phyloP scores from a whole-genome alignment of 352 stramenopile genomes.

The Phytophthora syringae region DNA sequence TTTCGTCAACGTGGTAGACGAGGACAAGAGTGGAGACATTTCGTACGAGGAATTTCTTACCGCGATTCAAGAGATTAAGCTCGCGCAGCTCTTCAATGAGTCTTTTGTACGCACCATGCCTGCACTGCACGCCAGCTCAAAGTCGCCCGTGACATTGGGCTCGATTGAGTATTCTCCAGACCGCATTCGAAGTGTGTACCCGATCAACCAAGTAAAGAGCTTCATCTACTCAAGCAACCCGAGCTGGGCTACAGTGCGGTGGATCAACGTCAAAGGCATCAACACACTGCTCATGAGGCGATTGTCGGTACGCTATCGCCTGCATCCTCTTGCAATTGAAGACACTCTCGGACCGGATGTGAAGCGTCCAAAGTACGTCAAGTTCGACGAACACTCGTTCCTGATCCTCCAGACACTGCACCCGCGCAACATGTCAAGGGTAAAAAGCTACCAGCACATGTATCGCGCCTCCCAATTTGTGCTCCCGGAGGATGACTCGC shows the following conservation, averaged over 20 bases:
- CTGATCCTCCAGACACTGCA: slow-evolving; percentile 76
- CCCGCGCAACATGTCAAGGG: slow-evolving; percentile 51
- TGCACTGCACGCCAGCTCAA: slow-evolving; percentile 30
- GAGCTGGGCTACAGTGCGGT: slow-evolving; percentile 74
- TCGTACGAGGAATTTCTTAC: slow-evolving; percentile 87
- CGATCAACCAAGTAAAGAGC: slow-evolving; percentile 70
- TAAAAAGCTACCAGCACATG: slow-evolving; percentile 78
- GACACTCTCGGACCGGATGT: slow-evolving; percentile 81
- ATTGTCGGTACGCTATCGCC: slow-evolving; percentile 82
- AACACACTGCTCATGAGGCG: slow-evolving; percentile 70
- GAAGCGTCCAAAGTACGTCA: slow-evolving; percentile 85
- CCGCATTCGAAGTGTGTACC: slow-evolving; percentile 77
- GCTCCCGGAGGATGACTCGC: slow-evolving; percentile 54
- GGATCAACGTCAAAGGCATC: slow-evolving; percentile 79
- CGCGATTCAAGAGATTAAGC: slow-evolving; percentile 89
- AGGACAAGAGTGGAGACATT: slow-evolving; percentile 82
- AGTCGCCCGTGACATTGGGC: slow-evolving; percentile 35
- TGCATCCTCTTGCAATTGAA: slow-evolving; percentile 87
- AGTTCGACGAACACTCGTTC: slow-evolving; percentile 86
- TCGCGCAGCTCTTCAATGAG: slow-evolving; percentile 83
- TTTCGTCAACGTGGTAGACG: slow-evolving; percentile 84
- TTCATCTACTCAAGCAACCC: slow-evolving; percentile 89
- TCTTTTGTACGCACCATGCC: slow-evolving; percentile 59
- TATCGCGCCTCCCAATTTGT: slow-evolving; percentile 76
- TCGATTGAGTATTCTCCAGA: slow-evolving; percentile 84